phyloP scores from a whole-genome alignment of 2,329 filamentous ascomycete species.

The Aspergillus uvarum region DNA sequence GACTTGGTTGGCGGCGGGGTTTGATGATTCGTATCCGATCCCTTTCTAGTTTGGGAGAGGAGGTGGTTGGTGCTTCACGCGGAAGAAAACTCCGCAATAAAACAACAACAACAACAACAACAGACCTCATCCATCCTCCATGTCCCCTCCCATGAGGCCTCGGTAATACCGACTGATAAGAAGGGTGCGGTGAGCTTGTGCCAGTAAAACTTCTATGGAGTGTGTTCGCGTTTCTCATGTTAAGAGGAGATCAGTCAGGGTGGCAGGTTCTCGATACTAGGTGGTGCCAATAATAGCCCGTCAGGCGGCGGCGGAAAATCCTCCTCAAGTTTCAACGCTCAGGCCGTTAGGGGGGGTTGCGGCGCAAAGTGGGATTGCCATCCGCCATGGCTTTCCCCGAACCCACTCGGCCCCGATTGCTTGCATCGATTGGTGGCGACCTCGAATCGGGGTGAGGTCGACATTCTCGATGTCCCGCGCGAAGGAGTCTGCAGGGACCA shows the following conservation, averaged over 20 bases:
- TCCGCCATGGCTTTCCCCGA: not conserved
- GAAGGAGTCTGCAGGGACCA: slow-evolving; percentile 3
- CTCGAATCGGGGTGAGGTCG: not conserved
- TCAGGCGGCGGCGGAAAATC: not conserved
- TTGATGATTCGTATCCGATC: not conserved
- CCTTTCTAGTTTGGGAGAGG: not conserved
- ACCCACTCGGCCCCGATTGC: not conserved
- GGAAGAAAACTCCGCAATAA: not conserved
- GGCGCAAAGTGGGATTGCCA: not conserved
- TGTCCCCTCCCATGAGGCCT: too few relatives aligned
- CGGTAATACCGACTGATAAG: not conserved
- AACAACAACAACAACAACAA: too few relatives aligned
- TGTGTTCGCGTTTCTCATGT: not conserved
- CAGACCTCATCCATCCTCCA: too few relatives aligned
- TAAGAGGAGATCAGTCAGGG: not conserved
- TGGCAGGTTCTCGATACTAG: not conserved
- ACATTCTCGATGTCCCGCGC: not conserved
- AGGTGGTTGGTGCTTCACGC: not conserved
- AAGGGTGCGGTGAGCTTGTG: not conserved
- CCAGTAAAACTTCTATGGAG: not conserved
- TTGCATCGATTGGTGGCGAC: not conserved
- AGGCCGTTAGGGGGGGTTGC: not conserved
- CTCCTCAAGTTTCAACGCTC: slow-evolving; percentile 1
- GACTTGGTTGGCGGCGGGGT: not conserved
- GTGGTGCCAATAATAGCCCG: not conserved